phyloP scores from a whole-genome alignment of 768 basidiomycete genomes.

The Xerocomellus amylosporus region DNA sequence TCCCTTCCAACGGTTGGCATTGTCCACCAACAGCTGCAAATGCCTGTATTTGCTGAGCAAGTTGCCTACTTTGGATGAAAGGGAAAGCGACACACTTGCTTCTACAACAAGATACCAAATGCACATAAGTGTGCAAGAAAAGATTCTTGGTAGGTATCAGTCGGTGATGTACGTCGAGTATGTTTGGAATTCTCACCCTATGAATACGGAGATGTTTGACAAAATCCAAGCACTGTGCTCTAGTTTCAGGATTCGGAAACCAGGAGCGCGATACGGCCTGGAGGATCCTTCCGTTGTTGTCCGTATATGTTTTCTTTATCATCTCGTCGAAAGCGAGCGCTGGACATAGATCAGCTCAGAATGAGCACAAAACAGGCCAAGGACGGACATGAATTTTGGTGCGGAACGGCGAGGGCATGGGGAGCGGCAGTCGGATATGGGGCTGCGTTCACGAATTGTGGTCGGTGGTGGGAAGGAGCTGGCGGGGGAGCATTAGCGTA shows the following conservation, averaged over 20 bases:
- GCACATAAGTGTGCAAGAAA: constrained; percentile 24
- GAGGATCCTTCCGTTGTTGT: not conserved
- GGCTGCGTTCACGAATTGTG: not conserved
- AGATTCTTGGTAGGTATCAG: constrained; percentile 23
- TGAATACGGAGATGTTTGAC: constrained; percentile 16
- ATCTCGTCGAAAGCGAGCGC: constrained; percentile 4
- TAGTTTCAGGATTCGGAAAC: not conserved
- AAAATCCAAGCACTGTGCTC: constrained; percentile 3
- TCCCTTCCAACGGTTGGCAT: constrained; percentile 8
- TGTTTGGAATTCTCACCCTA: constrained; percentile 12
- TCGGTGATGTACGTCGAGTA: not conserved
- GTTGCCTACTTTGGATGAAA: not conserved
- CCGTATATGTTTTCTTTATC: not conserved
- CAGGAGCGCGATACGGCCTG: constrained; percentile 1
- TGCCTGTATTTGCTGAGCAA: constrained; percentile 1
- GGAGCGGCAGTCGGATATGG: constrained; percentile 1
- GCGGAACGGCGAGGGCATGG: not conserved
- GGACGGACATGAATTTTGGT: constrained; percentile 11
- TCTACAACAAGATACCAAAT: constrained; percentile 19
- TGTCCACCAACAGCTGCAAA: constrained; percentile 8
- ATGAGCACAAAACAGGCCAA: not conserved
- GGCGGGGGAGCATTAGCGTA: not conserved
- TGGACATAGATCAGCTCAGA: constrained; percentile 4
- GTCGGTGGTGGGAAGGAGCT: not conserved
- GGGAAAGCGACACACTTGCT: constrained; percentile 1